phyloP scores from a whole-genome alignment of 495 filamentous ascomycete genomes.

The Collariella sp. region DNA sequence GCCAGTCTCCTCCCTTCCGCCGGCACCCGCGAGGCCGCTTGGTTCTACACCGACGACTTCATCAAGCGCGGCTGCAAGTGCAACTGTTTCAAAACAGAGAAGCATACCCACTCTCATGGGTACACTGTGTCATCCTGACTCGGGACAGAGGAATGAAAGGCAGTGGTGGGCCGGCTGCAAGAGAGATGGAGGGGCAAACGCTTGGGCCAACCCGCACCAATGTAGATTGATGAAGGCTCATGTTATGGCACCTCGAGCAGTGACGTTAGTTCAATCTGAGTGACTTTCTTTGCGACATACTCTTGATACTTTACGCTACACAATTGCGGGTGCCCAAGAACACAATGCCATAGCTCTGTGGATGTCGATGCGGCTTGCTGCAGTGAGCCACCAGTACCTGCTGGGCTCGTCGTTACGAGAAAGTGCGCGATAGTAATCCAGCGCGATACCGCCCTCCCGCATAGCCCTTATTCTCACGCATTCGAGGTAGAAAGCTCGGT shows the following conservation, averaged over 20 bases:
- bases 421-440: neutral
- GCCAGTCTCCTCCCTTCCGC: neutral
- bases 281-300: neutral
- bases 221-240: neutral
- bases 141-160: neutral
- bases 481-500: conserved; percentile 1
- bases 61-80: neutral
- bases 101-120: neutral
- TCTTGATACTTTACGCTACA: neutral
- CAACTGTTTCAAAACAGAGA: neutral
- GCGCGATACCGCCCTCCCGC: neutral
- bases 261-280: neutral
- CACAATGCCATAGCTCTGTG: neutral
- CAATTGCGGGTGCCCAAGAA: neutral
- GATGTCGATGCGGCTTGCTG: neutral
- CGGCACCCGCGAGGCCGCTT: neutral
- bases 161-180: no score
- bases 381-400: neutral
- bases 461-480: neutral
- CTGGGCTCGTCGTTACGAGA: neutral
- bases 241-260: neutral
- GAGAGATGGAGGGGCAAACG: no score
- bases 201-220: no score
- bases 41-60: neutral
- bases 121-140: neutral